These are phyloP conservation scores for Rachicladosporium sp. DNA, from an alignment of 2,329 filamentous ascomycete genomes.

Conservation along the genomic window DNA sequence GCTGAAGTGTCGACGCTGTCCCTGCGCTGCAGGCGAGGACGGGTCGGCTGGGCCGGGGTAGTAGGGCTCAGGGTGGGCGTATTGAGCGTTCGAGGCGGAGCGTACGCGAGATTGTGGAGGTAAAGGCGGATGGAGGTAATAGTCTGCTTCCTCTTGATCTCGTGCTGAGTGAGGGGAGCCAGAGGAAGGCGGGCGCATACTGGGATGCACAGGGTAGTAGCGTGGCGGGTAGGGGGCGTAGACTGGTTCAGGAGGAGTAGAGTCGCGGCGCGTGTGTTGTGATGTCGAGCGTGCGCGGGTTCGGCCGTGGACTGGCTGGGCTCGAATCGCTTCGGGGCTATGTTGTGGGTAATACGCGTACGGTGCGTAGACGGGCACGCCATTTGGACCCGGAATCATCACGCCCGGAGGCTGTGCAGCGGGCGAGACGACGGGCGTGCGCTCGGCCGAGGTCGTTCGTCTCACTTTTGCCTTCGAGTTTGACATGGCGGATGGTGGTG, in stretches of 20 bases:
- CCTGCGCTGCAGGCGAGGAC: slow-evolving; percentile 20
- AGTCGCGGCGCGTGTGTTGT: slow-evolving; percentile 18
- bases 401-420: slow-evolving; percentile 30
- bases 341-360: slow-evolving; percentile 18
- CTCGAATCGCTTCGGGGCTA: slow-evolving; percentile 11
- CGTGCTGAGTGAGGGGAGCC: slow-evolving; percentile 32
- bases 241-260: slow-evolving; percentile 18
- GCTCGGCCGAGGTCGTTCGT: slow-evolving; percentile 17
- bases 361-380: slow-evolving; percentile 31
- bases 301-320: slow-evolving; percentile 4
- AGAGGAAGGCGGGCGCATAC: slow-evolving; percentile 24
- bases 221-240: slow-evolving; percentile 14
- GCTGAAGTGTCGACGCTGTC: slow-evolving; percentile 23
- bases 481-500: slow-evolving; percentile 22
- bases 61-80: slow-evolving; percentile 28
- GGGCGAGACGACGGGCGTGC: slow-evolving; percentile 5
- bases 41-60: slow-evolving; percentile 8
- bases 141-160: slow-evolving; percentile 33
- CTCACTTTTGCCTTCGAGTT: slow-evolving; percentile 21
- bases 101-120: slow-evolving; percentile 21
- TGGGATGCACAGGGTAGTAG: slow-evolving; percentile 13
- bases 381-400: slow-evolving; percentile 36
- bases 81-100: slow-evolving; percentile 20
- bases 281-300: slow-evolving; percentile 15
- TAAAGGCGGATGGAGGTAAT: slow-evolving; percentile 11